These are phyloP conservation scores for Sextonia rubra DNA, from an alignment of 164 flowering plant species.

Conservation along the genomic window DNA sequence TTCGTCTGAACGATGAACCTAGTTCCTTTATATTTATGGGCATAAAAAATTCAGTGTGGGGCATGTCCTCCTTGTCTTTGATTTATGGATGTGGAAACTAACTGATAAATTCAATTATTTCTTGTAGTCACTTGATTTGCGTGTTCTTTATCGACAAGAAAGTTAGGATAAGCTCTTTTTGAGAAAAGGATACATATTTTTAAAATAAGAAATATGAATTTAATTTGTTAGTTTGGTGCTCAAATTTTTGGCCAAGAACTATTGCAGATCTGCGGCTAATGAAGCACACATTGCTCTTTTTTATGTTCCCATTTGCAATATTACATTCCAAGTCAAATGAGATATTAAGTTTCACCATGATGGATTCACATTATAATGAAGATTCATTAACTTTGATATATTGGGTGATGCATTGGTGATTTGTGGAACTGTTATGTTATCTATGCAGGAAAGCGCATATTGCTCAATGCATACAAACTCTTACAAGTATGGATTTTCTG, in stretches of 20 bases:
- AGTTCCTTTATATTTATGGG: too few species aligned
- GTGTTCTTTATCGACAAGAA: too few species aligned
- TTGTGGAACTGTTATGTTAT: conserved; percentile 2
- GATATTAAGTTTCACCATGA: neutral
- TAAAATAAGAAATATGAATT: neutral
- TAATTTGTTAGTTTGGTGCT: too few species aligned
- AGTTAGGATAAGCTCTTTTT: neutral
- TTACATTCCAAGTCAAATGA: neutral
- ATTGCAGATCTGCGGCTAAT: neutral
- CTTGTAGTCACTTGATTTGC: too few species aligned
- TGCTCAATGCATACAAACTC: conserved; percentile 45
- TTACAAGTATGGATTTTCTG: conserved; percentile 58
- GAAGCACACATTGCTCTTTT: neutral
- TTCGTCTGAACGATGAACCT: too few species aligned
- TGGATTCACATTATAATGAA: too few species aligned
- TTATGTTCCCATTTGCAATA: neutral
- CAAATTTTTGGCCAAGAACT: neutral
- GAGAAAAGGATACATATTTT: neutral
- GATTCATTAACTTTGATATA: neutral
- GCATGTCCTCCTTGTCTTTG: neutral
- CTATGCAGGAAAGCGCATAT: conserved; percentile 54
- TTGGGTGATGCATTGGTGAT: neutral
- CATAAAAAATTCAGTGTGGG: neutral
- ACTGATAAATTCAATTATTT: neutral
- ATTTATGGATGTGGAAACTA: neutral